These are phyloP conservation scores for Bretziella fagacearum DNA, from an alignment of 2,329 filamentous ascomycete genomes.

Conservation along the genomic window DNA sequence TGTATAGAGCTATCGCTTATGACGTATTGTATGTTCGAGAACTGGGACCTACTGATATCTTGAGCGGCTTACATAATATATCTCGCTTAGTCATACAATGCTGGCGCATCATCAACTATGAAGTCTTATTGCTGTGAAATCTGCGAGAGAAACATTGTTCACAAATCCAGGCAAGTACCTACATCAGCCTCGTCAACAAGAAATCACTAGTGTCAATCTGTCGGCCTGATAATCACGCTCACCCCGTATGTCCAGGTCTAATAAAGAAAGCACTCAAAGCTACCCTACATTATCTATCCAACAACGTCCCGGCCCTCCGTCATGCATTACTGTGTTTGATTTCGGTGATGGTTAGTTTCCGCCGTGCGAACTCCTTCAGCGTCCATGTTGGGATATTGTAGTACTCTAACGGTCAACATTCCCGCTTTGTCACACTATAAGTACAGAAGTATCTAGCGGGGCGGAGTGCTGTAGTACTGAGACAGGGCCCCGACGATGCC, in stretches of 20 bases:
- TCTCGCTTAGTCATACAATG: no score
- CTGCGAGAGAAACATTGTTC: no score
- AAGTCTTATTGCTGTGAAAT: no score
- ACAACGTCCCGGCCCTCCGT: not conserved
- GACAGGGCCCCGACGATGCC: not conserved
- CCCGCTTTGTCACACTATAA: not conserved
- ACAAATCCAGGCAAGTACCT: no score
- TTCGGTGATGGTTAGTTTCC: not conserved
- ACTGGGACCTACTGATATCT: no score
- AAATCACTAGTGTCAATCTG: no score
- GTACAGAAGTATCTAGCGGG: not conserved
- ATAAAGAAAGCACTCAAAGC: not conserved
- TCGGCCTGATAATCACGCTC: no score
- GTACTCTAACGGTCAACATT: not conserved
- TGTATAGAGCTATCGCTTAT: no score
- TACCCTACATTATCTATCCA: not conserved
- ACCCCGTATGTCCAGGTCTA: not conserved
- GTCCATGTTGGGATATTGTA: not conserved
- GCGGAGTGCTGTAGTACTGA: not conserved
- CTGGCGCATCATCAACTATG: no score
- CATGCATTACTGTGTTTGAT: not conserved
- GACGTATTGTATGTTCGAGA: no score
- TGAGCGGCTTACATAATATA: no score
- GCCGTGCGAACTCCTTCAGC: not conserved
- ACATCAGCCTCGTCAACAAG: no score